Conservation (phyloP, 345 rosid species). For the Dipteronia sinensis region DNA sequence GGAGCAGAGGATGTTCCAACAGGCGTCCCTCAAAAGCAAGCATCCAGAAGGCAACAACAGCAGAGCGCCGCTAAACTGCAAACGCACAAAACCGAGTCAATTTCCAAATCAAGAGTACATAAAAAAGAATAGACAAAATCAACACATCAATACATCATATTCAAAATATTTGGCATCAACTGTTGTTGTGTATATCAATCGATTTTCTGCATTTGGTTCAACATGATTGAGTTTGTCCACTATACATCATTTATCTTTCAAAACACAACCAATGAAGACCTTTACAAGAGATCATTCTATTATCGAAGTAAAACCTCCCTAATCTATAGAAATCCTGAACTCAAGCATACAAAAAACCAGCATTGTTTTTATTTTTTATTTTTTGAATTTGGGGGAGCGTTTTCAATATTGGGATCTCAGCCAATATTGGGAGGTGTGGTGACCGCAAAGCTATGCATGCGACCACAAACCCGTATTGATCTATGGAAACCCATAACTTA, state of each 20-base stretch:
- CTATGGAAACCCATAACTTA: background rate
- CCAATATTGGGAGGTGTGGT: too few relatives aligned
- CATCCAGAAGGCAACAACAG: constrained; percentile 76
- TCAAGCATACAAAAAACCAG: background rate
- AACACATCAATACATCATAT: background rate
- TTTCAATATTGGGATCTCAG: too few relatives aligned
- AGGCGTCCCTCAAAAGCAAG: constrained; percentile 48
- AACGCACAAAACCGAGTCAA: background rate
- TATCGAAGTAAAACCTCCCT: background rate
- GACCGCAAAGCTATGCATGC: too few relatives aligned
- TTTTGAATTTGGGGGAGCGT: too few relatives aligned
- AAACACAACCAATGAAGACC: background rate
- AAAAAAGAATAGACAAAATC: background rate
- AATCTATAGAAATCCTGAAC: background rate
- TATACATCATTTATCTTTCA: too few relatives aligned
- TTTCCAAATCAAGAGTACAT: background rate
- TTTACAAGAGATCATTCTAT: background rate
- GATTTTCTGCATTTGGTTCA: background rate
- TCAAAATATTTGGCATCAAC: too few relatives aligned
- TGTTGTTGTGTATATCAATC: background rate
- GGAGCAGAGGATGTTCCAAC: background rate
- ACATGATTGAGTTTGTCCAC: background rate
- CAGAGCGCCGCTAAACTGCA: constrained; percentile 78
- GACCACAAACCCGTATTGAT: background rate
- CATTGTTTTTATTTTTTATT: too few relatives aligned